Percentiles rank a stretch among this genome's conserved stretches.
These are phyloP conservation scores for Capsicum chinense DNA, from an alignment of 257 asterid genomes.

Conservation along the genomic window DNA sequence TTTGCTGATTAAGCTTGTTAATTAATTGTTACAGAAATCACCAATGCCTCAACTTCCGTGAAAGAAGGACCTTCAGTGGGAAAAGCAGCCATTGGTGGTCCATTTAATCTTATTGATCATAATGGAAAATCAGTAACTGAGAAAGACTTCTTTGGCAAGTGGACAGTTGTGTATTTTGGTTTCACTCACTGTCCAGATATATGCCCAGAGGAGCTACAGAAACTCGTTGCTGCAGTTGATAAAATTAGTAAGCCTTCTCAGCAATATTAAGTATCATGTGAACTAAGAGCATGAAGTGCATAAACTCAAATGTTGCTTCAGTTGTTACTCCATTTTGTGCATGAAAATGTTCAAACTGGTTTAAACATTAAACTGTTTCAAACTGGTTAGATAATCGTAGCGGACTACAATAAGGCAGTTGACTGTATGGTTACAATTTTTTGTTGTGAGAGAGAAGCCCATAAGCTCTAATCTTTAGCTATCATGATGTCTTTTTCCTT, in stretches of 20 bases:
- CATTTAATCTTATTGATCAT: slow-evolving; percentile 86
- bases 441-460: neutral
- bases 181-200: slow-evolving; percentile 98
- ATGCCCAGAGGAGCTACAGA: slow-evolving; percentile 94
- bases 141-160: slow-evolving; percentile 76
- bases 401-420: neutral
- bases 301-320: neutral
- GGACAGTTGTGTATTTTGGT: slow-evolving; percentile 88
- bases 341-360: too few relatives aligned
- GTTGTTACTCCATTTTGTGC: neutral
- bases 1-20: neutral
- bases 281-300: neutral
- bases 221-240: slow-evolving; percentile 82
- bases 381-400: neutral
- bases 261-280: neutral
- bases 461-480: too few relatives aligned
- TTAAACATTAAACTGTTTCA: neutral
- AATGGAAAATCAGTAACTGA: slow-evolving; percentile 79
- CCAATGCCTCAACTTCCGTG: slow-evolving; percentile 60
- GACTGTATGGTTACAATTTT: neutral
- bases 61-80: slow-evolving; percentile 85
- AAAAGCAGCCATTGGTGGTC: slow-evolving; percentile 91
- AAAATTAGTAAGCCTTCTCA: slow-evolving; percentile 69
- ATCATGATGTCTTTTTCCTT: neutral
- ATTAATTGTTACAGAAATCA: slow-evolving; percentile 57